Base-by-base conservation (phyloP, 1,284 basidiomycete species). In the Ganoderma sinense region DNA sequence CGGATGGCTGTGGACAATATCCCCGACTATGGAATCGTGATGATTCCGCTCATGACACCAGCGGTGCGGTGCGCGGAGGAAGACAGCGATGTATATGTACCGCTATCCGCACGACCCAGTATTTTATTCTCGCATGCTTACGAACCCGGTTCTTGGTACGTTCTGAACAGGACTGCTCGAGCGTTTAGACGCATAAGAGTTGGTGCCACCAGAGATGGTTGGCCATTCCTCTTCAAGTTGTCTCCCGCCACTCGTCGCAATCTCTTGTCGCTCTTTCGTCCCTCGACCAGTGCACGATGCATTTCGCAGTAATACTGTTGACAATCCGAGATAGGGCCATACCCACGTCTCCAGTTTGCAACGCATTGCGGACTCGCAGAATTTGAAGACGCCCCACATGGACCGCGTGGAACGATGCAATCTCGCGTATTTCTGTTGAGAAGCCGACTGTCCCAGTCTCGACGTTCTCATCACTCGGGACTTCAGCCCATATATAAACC, bases 81-180 rank as follows among this genome's bases (percentile, higher is more conserved):
- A 55, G 62, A 68, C 43, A 26, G 31, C 65, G 62, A 41, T 68
- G 70, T 71, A 73, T 63, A 73, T 73, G 72, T 73, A 70, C 61
- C 65, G 64, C 69, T 67, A 60, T 61, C 45, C 55, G 63, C 68
- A 64, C 55, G 64, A 45, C 48, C 58, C 61, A 45, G 55, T 65
- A 71, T 71, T 69, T 67, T 68, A 65, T 71, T 66, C 58, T 62
- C 63, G 45, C 39, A 14, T 41, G 31, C 31, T 66, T 65, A 48
- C 64, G 68, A 43, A 53, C 51, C 23, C 31, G 33, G 36, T 64
- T 20, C 51, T 51, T 69, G 43, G 65, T 48, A 51, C 45, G 31
- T 43, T 41, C n/a, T 31, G 18, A 29, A 56, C 56, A 51, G 16
- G 18, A 51, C 65, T 67, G 67, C 63, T 72, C n/a, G n/a, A n/a